Evolutionary conservation across 1,139 yeast species (phyloP).

Genomic region (Geotrichum carabidarum): DNA sequence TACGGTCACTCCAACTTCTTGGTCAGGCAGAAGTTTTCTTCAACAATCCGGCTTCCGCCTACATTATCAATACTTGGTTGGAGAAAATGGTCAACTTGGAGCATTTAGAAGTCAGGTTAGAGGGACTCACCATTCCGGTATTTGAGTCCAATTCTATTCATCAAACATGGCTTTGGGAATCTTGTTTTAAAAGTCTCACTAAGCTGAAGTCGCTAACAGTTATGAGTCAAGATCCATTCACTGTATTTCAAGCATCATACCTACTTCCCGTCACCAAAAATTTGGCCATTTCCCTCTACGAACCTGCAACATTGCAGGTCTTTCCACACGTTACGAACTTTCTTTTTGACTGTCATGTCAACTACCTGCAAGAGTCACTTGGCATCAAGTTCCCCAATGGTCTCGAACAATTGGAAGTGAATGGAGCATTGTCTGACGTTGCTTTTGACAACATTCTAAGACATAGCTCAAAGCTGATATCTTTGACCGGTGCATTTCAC

Average conservation of each 20-base stretch:
- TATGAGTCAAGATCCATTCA: not conserved
- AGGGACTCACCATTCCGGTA: not conserved
- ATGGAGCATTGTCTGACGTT: not conserved
- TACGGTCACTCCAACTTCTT: not conserved
- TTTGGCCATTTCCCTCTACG: not conserved
- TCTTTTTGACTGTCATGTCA: not conserved
- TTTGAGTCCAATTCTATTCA: not conserved
- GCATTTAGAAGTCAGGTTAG: not conserved
- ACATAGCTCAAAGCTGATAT: not conserved
- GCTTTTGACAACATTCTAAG: not conserved
- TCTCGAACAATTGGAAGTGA: not conserved
- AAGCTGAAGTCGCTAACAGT: not conserved
- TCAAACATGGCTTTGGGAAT: not conserved
- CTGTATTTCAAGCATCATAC: not conserved
- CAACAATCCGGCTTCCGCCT: not conserved
- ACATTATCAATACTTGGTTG: not conserved
- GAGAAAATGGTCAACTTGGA: not conserved
- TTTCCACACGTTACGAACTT: not conserved
- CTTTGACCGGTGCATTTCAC: not conserved
- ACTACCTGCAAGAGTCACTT: not conserved
- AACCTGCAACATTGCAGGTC: not conserved
- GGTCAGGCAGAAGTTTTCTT: not conserved
- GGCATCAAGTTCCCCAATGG: not conserved
- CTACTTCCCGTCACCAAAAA: not conserved
- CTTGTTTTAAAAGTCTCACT: not conserved